Percentiles rank a stretch among this genome's conserved stretches.
Conservation (phyloP, 139 green algal genomes). For the Picochlorum sp. region DNA sequence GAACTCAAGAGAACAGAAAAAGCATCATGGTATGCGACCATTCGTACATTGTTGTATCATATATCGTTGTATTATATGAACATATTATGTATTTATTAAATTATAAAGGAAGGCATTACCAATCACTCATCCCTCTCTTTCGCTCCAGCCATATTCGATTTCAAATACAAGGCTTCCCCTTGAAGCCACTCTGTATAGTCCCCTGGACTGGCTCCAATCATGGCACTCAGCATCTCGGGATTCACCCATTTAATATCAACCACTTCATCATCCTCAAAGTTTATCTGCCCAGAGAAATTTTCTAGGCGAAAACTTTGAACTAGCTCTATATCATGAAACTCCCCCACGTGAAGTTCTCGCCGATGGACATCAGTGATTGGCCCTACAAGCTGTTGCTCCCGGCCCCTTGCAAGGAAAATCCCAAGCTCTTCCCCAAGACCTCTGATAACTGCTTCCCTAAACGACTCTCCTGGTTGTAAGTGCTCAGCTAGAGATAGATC, state of each 20-base stretch:
- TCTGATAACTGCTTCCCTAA: conserved; percentile 27
- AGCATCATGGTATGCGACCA: too few relatives aligned
- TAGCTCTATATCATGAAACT: conserved; percentile 28
- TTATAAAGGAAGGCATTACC: too few relatives aligned
- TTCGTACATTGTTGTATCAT: too few relatives aligned
- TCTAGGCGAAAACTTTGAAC: conserved; percentile 18
- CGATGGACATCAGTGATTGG: conserved; percentile 33
- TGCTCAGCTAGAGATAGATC: conserved; percentile 62
- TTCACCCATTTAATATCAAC: conserved; percentile 2
- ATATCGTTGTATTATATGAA: too few relatives aligned
- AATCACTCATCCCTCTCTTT: too few relatives aligned
- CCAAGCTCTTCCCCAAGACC: conserved; percentile 59
- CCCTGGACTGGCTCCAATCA: neutral
- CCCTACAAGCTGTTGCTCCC: conserved; percentile 8
- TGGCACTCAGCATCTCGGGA: neutral
- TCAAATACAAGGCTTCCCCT: neutral
- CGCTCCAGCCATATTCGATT: too few relatives aligned
- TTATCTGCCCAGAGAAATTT: neutral
- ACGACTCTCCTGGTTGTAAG: conserved; percentile 48
- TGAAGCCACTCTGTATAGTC: neutral
- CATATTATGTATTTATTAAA: too few relatives aligned
- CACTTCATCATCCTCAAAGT: conserved; percentile 4
- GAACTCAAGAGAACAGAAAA: too few relatives aligned
- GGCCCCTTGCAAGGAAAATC: conserved; percentile 4
- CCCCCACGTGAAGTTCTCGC: conserved; percentile 17